Base-by-base conservation (phyloP, 2,329 filamentous ascomycete species). In the Curvularia verruculosa region DNA sequence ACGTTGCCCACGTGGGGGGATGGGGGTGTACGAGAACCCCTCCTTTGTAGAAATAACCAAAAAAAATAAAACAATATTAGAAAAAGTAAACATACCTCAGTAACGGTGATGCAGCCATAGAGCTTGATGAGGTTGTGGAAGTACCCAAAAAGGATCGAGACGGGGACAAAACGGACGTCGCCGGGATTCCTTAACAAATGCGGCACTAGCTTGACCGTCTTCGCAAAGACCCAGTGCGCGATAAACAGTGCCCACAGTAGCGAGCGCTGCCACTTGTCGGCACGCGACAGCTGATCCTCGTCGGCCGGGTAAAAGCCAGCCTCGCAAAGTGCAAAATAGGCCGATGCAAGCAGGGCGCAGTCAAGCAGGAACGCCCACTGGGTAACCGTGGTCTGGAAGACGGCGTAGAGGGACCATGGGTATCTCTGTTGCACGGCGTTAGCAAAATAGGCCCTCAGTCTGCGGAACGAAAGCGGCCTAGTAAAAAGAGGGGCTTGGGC, bases 101-200 rank as follows among this genome's bases (percentile, higher is more conserved):
- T 78, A 56, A 82, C 85, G 56, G 93, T 96, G 65, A 89, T 82
- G 60, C 93, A 83, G 39, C 94, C 92, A 72, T 94, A 94, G 61
- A 96, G 82, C 82, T 97, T 97, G 82, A 98, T 93, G 60, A 92
- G 77, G 59, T 93, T 92, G 75, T 98, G 94, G 69, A 96, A 90
- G 78, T 95, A 97, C 49, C 94, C 94, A 78, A 97, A 98, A 13
- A 92, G 61, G 67, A 97, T 87, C 37, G 92, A 96, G n/a, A 94
- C 82, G 0, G 91, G 92, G 49, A 96, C 82, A 71, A 90, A 90
- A 40, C 90, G 73, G 61, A 96, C 79, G 74, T 97, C 94, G 66
- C 85, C 85, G 4, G 94, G 92, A 76, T 96, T 90, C 63, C 90
- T 88, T 69, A 89, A 83, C 78, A 96, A 95, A 68, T 97, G 87